A percentile compares a stretch with the other conserved stretches of the same genome.
Evolutionary conservation across 2,329 filamentous ascomycete species (phyloP).

Genomic region (Ceratocystiopsis brevicomis): DNA sequence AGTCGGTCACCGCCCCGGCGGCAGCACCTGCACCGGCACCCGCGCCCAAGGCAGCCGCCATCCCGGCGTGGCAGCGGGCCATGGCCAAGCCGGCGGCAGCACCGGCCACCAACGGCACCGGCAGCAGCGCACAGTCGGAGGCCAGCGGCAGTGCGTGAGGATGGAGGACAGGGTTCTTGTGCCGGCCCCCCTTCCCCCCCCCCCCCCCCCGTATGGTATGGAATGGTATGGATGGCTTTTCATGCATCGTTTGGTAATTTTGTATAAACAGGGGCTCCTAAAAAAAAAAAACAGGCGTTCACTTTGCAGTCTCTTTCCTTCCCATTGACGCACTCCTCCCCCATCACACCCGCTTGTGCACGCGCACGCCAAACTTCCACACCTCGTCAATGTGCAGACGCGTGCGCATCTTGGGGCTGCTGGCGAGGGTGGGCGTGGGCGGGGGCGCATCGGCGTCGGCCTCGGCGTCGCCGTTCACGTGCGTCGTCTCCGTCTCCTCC

Average conservation of each 20-base stretch:
- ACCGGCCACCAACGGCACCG: not conserved
- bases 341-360: constrained; percentile 15
- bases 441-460: constrained; percentile 9
- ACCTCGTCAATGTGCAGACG: constrained; percentile 52
- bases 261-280: no score
- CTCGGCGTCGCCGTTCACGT: constrained; percentile 8
- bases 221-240: no score
- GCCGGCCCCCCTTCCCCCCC: no score
- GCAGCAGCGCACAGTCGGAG: constrained; percentile 1
- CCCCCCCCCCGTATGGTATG: no score
- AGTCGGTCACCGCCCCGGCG: constrained; percentile 10
- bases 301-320: no score
- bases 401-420: constrained; percentile 6
- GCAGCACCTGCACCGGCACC: constrained; percentile 3
- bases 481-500: no score
- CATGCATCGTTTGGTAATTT: no score
- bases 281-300: no score
- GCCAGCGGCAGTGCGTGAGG: constrained; percentile 3
- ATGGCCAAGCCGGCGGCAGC: constrained; percentile 43
- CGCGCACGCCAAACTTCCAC: constrained; percentile 55
- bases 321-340: no score
- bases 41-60: constrained; percentile 37
- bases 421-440: constrained; percentile 1
- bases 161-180: no score
- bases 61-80: constrained; percentile 65